Evolutionary conservation across 805 yeast species (phyloP).

Genomic region (Saccharomyces mikatae): DNA sequence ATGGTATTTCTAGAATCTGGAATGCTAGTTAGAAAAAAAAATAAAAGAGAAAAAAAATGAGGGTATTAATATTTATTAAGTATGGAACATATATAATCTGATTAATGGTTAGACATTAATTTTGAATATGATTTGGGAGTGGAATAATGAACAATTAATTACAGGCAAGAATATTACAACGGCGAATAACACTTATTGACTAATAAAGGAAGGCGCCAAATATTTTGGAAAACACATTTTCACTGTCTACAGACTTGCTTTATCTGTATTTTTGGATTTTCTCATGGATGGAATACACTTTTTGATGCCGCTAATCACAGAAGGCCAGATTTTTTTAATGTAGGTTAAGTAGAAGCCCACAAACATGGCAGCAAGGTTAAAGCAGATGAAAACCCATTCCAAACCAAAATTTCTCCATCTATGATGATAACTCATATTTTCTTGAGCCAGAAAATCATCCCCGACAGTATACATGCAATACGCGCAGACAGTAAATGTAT

Average conservation of each 20-base stretch:
- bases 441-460: constrained; percentile 30
- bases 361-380: constrained; percentile 35
- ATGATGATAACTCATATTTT: constrained; percentile 34
- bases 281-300: neutral
- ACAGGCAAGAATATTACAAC: neutral
- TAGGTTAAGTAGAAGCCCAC: constrained; percentile 6
- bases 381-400: constrained; percentile 40
- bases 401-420: constrained; percentile 56
- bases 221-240: neutral
- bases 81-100: neutral
- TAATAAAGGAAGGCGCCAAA: neutral
- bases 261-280: neutral
- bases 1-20: neutral
- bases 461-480: constrained; percentile 33
- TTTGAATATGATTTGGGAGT: neutral
- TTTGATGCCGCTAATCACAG: neutral
- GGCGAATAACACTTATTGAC: neutral
- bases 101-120: neutral
- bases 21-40: neutral
- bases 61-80: neutral
- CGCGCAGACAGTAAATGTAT: constrained; percentile 33
- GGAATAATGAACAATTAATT: neutral
- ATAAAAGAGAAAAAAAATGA: neutral
- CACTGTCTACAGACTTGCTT: neutral
- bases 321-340: constrained; percentile 3